These are phyloP conservation scores for Eremochloa ophiuroides DNA, from an alignment of 176 grass and related monocot genomes.

Conservation along the genomic window DNA sequence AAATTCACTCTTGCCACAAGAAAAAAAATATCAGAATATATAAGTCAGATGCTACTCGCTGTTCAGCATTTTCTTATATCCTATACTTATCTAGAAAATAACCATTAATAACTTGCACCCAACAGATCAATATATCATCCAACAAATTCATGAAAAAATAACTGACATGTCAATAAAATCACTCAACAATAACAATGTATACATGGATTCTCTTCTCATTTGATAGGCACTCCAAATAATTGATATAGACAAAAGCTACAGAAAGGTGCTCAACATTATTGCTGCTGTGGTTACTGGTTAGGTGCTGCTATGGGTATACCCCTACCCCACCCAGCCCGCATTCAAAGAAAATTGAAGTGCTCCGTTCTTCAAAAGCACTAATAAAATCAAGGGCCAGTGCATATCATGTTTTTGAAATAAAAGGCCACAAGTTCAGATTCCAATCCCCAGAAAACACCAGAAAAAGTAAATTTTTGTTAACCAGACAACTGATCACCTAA, in stretches of 20 bases:
- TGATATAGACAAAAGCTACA: neutral
- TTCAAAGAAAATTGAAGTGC: neutral
- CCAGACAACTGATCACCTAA: neutral
- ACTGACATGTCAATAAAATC: neutral
- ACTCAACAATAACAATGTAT: neutral
- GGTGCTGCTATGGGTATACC: neutral
- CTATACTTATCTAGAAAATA: neutral
- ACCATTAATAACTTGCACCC: neutral
- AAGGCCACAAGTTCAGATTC: neutral
- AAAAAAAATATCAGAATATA: constrained; percentile 1
- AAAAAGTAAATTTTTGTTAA: neutral
- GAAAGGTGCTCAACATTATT: neutral
- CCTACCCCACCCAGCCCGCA: neutral
- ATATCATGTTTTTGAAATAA: neutral
- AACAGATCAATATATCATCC: neutral
- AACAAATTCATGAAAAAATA: neutral
- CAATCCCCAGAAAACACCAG: neutral
- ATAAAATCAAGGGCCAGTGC: neutral
- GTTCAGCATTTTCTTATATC: neutral
- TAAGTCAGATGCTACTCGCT: neutral
- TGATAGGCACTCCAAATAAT: neutral
- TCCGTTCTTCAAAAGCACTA: neutral
- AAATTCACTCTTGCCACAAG: neutral
- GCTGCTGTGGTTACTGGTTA: neutral
- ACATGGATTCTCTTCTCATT: neutral